Percentiles rank a stretch among this genome's conserved stretches.
Evolutionary conservation across 257 asterid genomes (phyloP).

Genomic region (Striga asiatica): DNA sequence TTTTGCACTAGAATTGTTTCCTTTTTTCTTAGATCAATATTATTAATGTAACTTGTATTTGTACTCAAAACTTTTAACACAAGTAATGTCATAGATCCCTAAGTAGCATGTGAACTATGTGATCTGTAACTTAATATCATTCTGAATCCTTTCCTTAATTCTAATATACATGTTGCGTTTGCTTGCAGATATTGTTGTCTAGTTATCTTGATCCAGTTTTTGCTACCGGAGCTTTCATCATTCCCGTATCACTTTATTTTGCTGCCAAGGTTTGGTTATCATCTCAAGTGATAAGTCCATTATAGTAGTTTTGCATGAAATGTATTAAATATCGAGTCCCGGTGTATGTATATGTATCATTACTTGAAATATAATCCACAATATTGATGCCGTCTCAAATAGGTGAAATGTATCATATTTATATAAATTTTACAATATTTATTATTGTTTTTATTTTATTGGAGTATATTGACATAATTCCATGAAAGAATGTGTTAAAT

Average conservation of each 20-base stretch:
- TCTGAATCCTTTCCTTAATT: neutral
- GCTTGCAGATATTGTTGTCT: slow-evolving; percentile 73
- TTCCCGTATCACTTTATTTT: slow-evolving; percentile 79
- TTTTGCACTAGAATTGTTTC: neutral
- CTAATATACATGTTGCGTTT: slow-evolving; percentile 9
- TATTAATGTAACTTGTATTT: neutral
- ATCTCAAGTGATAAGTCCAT: slow-evolving; percentile 1
- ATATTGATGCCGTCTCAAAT: no score
- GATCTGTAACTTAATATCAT: neutral
- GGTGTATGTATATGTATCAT: no score
- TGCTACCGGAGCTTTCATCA: slow-evolving; percentile 71
- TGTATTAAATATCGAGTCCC: no score
- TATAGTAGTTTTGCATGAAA: no score
- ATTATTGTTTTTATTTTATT: no score
- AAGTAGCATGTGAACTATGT: slow-evolving; percentile 6
- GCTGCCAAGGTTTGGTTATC: slow-evolving; percentile 56
- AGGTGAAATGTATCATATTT: no score
- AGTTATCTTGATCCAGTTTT: slow-evolving; percentile 46
- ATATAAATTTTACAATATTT: no score
- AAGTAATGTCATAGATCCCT: slow-evolving; percentile 1
- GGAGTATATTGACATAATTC: no score
- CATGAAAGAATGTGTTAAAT: no score
- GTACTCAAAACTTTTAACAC: neutral
- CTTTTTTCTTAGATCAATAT: slow-evolving; percentile 5
- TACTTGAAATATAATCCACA: no score